Conservation (phyloP, 2,329 filamentous ascomycete species). For the Colletotrichum nymphaeae region DNA sequence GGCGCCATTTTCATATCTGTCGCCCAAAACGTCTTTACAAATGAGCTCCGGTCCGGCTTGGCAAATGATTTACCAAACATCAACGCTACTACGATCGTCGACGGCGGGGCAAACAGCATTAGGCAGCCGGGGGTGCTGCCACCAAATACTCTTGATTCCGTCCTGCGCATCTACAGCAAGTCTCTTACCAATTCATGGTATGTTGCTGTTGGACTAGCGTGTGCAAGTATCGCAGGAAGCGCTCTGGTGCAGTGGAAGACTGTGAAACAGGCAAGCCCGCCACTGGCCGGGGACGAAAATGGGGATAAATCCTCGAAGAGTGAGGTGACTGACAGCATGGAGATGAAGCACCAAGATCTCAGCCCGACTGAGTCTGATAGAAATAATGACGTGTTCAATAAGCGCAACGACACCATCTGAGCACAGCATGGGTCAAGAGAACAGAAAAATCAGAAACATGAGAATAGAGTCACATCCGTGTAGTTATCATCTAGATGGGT, state of each 20-base stretch:
- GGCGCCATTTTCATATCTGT: conserved; percentile 30
- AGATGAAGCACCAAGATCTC: conserved; percentile 17
- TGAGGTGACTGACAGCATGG: not conserved
- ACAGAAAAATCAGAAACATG: too few relatives aligned
- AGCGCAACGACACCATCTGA: conserved; percentile 2
- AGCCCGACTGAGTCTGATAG: not conserved
- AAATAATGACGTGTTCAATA: conserved; percentile 3
- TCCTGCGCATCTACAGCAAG: conserved; percentile 6
- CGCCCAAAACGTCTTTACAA: conserved; percentile 25
- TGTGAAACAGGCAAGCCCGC: not conserved
- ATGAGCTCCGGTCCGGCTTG: not conserved
- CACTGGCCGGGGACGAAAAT: not conserved
- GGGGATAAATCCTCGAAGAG: not conserved
- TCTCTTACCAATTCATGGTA: conserved; percentile 22
- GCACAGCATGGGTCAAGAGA: too few relatives aligned
- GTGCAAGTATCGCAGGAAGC: conserved; percentile 12
- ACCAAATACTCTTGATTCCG: not conserved
- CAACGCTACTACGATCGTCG: conserved; percentile 12
- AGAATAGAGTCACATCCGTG: too few relatives aligned
- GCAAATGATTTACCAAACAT: conserved; percentile 2
- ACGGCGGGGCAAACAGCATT: conserved; percentile 18
- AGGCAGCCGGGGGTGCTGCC: conserved; percentile 3
- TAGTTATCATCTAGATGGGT: too few relatives aligned
- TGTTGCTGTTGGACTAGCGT: conserved; percentile 2
- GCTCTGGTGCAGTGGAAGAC: conserved; percentile 16